Conservation (phyloP, 371 early-diverging fungal genomes). For the Rhizopus microsporus region DNA sequence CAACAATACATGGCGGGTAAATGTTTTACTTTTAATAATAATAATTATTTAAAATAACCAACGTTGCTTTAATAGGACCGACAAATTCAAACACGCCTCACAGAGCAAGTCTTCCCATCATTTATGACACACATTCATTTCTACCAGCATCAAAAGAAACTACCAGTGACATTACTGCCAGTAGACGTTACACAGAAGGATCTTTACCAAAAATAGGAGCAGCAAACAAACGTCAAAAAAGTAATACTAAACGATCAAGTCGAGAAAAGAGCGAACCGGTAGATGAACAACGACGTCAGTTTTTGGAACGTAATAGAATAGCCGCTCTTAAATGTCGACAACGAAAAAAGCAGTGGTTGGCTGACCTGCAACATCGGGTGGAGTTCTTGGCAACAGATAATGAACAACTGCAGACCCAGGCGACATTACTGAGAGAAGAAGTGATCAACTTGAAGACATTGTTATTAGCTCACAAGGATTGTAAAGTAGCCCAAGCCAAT, state of each 20-base stretch:
- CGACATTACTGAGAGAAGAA: constrained; percentile 69
- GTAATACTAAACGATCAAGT: neutral
- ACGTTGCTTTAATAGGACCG: neutral
- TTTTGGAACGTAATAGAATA: constrained; percentile 79
- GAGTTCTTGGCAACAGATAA: constrained; percentile 73
- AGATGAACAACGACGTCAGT: constrained; percentile 63
- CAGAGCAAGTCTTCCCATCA: neutral
- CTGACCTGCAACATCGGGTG: constrained; percentile 74
- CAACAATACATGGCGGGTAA: constrained; percentile 7
- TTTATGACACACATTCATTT: neutral
- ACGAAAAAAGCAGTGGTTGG: constrained; percentile 86
- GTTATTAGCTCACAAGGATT: constrained; percentile 76
- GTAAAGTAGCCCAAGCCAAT: constrained; percentile 69
- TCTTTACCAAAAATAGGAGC: constrained; percentile 6
- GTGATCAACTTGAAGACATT: constrained; percentile 74
- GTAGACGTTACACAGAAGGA: constrained; percentile 17
- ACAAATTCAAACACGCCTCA: neutral
- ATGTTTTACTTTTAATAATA: neutral
- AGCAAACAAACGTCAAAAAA: constrained; percentile 1
- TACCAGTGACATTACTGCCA: neutral
- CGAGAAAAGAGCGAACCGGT: neutral
- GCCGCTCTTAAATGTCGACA: constrained; percentile 90
- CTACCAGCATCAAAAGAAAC: neutral
- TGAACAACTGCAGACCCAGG: constrained; percentile 68
- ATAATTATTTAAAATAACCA: neutral